phyloP scores from a whole-genome alignment of 176 grass and related monocot genomes.

The Oryza rufipogon region DNA sequence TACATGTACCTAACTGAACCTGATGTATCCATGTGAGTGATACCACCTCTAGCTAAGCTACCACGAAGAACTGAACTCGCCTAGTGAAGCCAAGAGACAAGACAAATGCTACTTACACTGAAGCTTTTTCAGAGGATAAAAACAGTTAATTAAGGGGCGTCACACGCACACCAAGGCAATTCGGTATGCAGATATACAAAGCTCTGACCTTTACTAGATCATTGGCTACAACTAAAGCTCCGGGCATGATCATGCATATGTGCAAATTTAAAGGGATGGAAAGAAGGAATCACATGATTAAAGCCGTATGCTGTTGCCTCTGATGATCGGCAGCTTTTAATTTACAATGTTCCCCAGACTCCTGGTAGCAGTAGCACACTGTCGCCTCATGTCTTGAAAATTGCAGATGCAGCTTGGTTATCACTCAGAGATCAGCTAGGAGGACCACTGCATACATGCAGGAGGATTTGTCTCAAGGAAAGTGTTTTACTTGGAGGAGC shows the following conservation, averaged over 20 bases:
- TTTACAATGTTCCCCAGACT: conserved; percentile 33
- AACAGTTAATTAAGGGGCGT: background rate
- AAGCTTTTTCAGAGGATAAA: background rate
- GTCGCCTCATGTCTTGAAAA: background rate
- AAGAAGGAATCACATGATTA: conserved; percentile 60
- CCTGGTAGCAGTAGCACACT: background rate
- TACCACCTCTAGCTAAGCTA: conserved; percentile 10
- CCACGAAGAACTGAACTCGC: background rate
- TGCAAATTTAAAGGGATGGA: conserved; percentile 29
- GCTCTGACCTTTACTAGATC: background rate
- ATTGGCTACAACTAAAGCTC: conserved; percentile 33
- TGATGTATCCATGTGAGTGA: background rate
- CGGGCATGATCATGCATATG: conserved; percentile 32
- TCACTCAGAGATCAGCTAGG: background rate
- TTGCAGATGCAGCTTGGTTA: conserved; percentile 8
- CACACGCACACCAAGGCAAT: background rate
- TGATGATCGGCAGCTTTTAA: conserved; percentile 26
- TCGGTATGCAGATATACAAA: background rate
- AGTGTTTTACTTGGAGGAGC: conserved; percentile 47
- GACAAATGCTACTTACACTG: background rate
- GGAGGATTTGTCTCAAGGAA: conserved; percentile 41
- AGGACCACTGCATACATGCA: conserved; percentile 15
- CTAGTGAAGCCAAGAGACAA: background rate
- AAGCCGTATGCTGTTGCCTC: conserved; percentile 45
- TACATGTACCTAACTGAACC: background rate